Evolutionary conservation across 2,329 filamentous ascomycete species (phyloP).

Genomic region (Xylariaceae sp.): DNA sequence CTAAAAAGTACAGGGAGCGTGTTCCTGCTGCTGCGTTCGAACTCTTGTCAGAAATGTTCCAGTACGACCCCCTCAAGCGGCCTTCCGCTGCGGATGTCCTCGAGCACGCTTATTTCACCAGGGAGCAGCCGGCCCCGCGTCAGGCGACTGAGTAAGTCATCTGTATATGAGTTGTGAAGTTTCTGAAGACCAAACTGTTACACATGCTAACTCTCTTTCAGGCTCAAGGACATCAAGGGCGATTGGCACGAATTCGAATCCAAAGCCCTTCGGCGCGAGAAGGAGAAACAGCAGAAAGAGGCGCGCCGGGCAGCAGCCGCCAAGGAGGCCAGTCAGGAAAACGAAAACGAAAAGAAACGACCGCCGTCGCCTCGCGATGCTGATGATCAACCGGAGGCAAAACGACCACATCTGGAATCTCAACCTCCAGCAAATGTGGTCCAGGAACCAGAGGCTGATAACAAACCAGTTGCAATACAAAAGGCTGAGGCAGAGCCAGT

Average conservation of each 20-base stretch:
- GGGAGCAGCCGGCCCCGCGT: conserved; percentile 69
- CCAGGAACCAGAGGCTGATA: conserved; percentile 10
- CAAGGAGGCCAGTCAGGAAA: conserved; percentile 35
- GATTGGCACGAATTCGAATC: conserved; percentile 99
- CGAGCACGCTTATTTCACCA: conserved; percentile 80
- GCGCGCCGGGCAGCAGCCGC: conserved; percentile 39
- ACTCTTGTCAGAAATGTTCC: conserved; percentile 76
- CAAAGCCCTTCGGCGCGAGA: conserved; percentile 87
- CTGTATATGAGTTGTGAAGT: not conserved
- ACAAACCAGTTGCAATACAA: conserved; percentile 10
- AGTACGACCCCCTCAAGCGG: conserved; percentile 78
- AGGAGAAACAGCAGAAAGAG: conserved; percentile 60
- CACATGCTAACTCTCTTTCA: conserved; percentile 35
- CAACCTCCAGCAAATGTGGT: too few relatives aligned
- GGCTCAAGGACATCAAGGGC: conserved; percentile 73
- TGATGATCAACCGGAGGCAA: conserved; percentile 23
- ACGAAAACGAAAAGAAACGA: conserved; percentile 27
- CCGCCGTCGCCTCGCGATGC: conserved; percentile 21
- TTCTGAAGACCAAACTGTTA: too few relatives aligned
- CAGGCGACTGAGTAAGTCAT: conserved; percentile 78
- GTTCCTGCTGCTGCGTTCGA: conserved; percentile 79
- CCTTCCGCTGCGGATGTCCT: conserved; percentile 81
- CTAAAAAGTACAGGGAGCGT: conserved; percentile 72
- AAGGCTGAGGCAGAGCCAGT: not conserved
- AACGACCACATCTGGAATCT: conserved; percentile 28